These are phyloP conservation scores for Nitzschia putrida DNA, from an alignment of 108 stramenopile genomes.

Conservation along the genomic window DNA sequence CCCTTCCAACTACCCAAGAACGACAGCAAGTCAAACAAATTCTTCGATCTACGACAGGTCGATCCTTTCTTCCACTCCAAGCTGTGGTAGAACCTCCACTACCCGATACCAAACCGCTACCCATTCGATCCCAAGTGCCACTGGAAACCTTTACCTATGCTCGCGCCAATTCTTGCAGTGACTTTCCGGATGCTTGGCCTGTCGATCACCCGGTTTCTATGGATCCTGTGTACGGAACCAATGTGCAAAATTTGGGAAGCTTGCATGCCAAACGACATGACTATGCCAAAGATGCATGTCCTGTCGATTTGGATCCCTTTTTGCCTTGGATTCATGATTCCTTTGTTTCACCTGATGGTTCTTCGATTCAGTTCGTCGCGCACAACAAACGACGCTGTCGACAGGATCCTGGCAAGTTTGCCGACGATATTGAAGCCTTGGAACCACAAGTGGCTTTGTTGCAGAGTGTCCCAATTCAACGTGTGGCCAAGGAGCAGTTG, in stretches of 20 bases:
- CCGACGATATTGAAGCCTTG: conserved; percentile 43
- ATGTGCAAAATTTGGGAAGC: conserved; percentile 21
- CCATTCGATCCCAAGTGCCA: conserved; percentile 46
- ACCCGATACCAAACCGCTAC: conserved; percentile 44
- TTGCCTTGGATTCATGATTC: conserved; percentile 91
- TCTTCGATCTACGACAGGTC: neutral
- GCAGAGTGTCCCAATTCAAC: conserved; percentile 83
- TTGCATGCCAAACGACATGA: conserved; percentile 44
- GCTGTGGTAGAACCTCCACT: conserved; percentile 41
- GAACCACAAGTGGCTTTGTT: conserved; percentile 82
- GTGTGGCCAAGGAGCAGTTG: neutral
- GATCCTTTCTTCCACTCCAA: conserved; percentile 13
- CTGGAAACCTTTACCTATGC: conserved; percentile 24
- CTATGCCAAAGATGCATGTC: conserved; percentile 41
- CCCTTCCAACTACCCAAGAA: neutral
- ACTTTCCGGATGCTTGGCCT: conserved; percentile 55
- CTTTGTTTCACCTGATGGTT: conserved; percentile 72
- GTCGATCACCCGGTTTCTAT: conserved; percentile 44
- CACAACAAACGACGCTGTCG: conserved; percentile 82
- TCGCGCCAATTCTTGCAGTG: conserved; percentile 45
- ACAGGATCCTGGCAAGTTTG: conserved; percentile 33
- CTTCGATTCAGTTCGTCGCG: conserved; percentile 72
- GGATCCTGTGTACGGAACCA: conserved; percentile 38
- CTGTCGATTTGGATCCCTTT: conserved; percentile 78
- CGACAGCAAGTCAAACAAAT: neutral